Percentiles rank a stretch among this genome's conserved stretches.
Conservation (phyloP, 768 basidiomycete genomes). For the Psilocybe sp. region DNA sequence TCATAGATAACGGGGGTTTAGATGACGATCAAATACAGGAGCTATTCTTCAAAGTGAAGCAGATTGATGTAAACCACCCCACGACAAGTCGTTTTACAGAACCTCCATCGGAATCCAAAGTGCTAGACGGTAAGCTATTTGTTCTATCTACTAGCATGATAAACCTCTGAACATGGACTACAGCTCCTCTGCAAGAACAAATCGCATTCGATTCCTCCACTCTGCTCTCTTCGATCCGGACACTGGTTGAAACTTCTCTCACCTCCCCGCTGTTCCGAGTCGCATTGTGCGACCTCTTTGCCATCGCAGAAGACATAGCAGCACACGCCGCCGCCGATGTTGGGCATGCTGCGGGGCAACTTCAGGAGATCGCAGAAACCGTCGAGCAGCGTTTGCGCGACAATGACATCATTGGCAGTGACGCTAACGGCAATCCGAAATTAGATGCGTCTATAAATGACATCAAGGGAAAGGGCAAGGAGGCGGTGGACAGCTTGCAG, state of each 20-base stretch:
- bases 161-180: not conserved
- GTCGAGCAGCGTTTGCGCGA: slow-evolving; percentile 23
- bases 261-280: slow-evolving; percentile 35
- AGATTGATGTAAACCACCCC: slow-evolving; percentile 12
- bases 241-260: slow-evolving; percentile 24
- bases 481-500: slow-evolving; percentile 11
- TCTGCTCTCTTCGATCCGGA: slow-evolving; percentile 24
- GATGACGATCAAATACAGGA: slow-evolving; percentile 38
- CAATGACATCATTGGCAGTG: slow-evolving; percentile 15
- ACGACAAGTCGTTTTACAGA: slow-evolving; percentile 15
- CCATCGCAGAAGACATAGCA: slow-evolving; percentile 27
- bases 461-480: slow-evolving; percentile 19
- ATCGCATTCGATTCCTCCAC: slow-evolving; percentile 24
- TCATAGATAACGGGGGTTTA: slow-evolving; percentile 7
- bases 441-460: slow-evolving; percentile 16
- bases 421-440: slow-evolving; percentile 5
- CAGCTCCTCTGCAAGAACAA: slow-evolving; percentile 22
- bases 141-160: not conserved
- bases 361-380: slow-evolving; percentile 28
- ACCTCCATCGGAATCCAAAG: slow-evolving; percentile 4
- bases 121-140: too few relatives aligned
- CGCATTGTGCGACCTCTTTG: slow-evolving; percentile 28
- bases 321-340: slow-evolving; percentile 31
- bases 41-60: slow-evolving; percentile 26
- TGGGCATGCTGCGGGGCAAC: slow-evolving; percentile 23